Base-by-base conservation (phyloP, 1,284 basidiomycete species). In the Cutaneotrichosporon cavernicola region DNA sequence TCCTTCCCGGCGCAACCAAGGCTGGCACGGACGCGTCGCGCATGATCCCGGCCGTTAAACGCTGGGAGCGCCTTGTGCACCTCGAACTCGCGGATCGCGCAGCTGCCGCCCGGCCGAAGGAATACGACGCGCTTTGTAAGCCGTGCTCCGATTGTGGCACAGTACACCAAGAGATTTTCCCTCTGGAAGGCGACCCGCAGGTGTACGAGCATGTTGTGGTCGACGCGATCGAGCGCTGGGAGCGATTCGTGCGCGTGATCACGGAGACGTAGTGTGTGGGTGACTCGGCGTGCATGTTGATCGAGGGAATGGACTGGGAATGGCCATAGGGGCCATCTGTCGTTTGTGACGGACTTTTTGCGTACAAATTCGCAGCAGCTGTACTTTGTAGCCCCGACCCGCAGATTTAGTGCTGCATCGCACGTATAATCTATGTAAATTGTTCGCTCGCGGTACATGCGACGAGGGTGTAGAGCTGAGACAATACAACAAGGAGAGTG, bases 11-110 rank as follows among this genome's bases (percentile, higher is more conserved):
- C 31, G 77, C 76, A 18, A 56, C 70, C 22, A 58, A 62, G 11
- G 65, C 57, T 22, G 67, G 67, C 11, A 63, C 65, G 5, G 62
- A 67, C 36, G 49, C 56, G n/a, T 14, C 22, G 30, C 66, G 57
- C 43, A 70, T 65, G 59, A 68, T 65, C 14, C 68, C 66, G 5
- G 76, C 76, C 8, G 71, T 75, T 58, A 79, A 78, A 58, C 66
- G 77, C 0, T 79, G 77, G 77, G 77, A 79, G 60, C 31, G 75
- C n/a, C 71, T 81, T 1, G 76, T 81, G 22, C 80, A 81, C 59
- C 71, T 81, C 36, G 80, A 81, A 62, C 68, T 81, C 7, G 72
- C 77, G 2, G 80, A 80, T 7, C 65, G 74, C 21, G 65, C 72
- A 1, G 65, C 67, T 0, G 40, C 66, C 0, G 43, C 62, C 1